Percentiles rank a stretch among this genome's conserved stretches.
These are phyloP conservation scores for Polytrichum commune DNA, from an alignment of 225 moss, liverwort and hornwort species.

Conservation along the genomic window DNA sequence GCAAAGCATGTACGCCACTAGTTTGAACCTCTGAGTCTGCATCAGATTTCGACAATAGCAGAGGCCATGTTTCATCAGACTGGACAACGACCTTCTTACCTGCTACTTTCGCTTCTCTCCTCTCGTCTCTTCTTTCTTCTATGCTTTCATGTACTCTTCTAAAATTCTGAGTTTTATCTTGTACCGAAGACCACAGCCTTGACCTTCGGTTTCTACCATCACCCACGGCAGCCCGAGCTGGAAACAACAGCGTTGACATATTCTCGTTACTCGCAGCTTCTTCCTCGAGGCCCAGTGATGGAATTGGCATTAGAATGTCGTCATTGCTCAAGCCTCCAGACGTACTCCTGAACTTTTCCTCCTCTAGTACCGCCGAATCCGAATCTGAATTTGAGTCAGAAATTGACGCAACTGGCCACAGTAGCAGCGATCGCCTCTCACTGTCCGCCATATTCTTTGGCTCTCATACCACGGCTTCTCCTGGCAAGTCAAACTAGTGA, in stretches of 20 bases:
- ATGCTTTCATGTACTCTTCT: neutral
- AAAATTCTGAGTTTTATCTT: conserved; percentile 2
- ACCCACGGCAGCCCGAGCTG: conserved; percentile 15
- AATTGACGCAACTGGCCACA: conserved; percentile 6
- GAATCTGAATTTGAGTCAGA: conserved; percentile 7
- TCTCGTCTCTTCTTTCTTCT: neutral
- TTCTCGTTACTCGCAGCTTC: conserved; percentile 13
- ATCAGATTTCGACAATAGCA: too few species aligned
- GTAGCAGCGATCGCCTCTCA: conserved; percentile 23
- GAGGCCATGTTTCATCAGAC: neutral
- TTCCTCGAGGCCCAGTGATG: conserved; percentile 11
- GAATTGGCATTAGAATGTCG: conserved; percentile 16
- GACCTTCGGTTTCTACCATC: conserved; percentile 21
- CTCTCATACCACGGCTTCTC: neutral
- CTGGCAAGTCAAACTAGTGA: neutral
- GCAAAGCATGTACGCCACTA: neutral
- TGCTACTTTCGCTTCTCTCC: conserved; percentile 6
- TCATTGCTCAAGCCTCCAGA: neutral
- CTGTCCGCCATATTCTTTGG: conserved; percentile 22
- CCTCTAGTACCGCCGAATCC: conserved; percentile 27
- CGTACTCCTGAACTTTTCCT: conserved; percentile 7
- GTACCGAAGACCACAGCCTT: too few species aligned
- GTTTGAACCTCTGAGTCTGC: too few species aligned
- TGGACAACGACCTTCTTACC: conserved; percentile 1
- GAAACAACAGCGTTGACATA: conserved; percentile 19